Percentiles rank a stretch among this genome's conserved stretches.
These are phyloP conservation scores for Exserohilum turcica DNA, from an alignment of 2,329 filamentous ascomycete genomes.

Conservation along the genomic window DNA sequence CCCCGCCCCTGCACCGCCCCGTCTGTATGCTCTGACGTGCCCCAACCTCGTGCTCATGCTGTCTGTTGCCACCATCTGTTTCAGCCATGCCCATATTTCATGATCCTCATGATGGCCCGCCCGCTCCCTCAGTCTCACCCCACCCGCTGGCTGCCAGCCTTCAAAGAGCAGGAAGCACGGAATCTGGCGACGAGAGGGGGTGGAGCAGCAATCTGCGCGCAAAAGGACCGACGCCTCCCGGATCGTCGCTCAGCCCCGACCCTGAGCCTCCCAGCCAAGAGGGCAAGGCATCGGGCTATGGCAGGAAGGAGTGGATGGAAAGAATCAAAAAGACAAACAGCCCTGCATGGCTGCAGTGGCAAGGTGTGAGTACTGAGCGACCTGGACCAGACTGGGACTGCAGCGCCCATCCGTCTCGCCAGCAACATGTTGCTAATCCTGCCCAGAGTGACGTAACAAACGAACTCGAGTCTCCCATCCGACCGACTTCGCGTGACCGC, in stretches of 20 bases:
- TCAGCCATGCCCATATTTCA: conserved; percentile 49
- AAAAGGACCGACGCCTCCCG: conserved; percentile 4
- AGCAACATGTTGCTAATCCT: conserved; percentile 20
- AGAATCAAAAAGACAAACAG: conserved; percentile 79
- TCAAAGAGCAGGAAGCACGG: conserved; percentile 23
- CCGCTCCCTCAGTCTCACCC: conserved; percentile 24
- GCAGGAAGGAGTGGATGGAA: conserved; percentile 81
- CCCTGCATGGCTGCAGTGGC: conserved; percentile 69
- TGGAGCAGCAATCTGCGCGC: conserved; percentile 15
- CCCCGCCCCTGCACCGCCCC: conserved; percentile 15
- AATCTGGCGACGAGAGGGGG: conserved; percentile 10
- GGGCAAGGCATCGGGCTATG: conserved; percentile 45
- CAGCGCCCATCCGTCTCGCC: not conserved
- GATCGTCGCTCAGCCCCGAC: conserved; percentile 12
- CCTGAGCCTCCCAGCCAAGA: conserved; percentile 27
- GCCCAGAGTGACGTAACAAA: conserved; percentile 22
- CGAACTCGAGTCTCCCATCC: conserved; percentile 18
- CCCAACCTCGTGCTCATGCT: conserved; percentile 33
- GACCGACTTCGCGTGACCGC: conserved; percentile 33
- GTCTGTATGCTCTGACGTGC: conserved; percentile 9
- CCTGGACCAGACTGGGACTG: not conserved
- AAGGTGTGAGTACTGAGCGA: conserved; percentile 54
- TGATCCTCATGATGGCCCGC: conserved; percentile 41
- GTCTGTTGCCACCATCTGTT: conserved; percentile 19
- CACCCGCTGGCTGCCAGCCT: conserved; percentile 19